Evolutionary conservation across 352 stramenopile genomes (phyloP), one percentile per base, ranked within the genome.

Genomic region (Phytophthora ramorum): DNA sequence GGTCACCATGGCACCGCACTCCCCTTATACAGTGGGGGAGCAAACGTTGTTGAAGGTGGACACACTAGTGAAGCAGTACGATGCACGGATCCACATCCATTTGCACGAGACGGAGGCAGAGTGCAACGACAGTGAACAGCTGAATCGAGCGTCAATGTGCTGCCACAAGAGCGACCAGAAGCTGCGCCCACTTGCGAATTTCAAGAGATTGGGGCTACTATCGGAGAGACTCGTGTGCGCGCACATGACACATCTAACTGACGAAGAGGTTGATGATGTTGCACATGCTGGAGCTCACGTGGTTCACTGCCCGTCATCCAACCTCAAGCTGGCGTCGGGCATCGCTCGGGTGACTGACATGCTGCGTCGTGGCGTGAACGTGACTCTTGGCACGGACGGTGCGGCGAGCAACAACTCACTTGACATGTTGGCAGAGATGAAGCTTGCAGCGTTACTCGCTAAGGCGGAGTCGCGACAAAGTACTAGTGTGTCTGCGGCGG

Each of bases 361-460:
- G 59, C 43, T 94, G n/a, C 71, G 81, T 24, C 65, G 62, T 12
- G 89, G 89, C 10, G 84, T 93, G 13, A 95, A 95, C 63, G 88
- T 97, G 1, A 83, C 75, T 13, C 69, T 97, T 30, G 89, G 89
- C 45, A 97, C 89, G 55, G 89, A 97, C 62, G 71, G 82, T 13
- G 82, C 83, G 12, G 82, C 84, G 12, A 93, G 83, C 62, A 96
- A 97, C 76, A 95, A 96, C 67, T 87, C 85, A 55, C 78, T 95
- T 20, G 85, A 95, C 66, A 94, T 97, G 87, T 84, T 95, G 46
- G 77, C 57, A 17, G 88, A 97, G 66, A 93, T 93, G 80, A 94
- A 92, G 61, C 75, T 93, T 38, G 83, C 85, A 4, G 83, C 87
- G 7, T 72, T 95, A 14, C 51, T 96, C 6, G 86, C 82, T 43